Evolutionary conservation across 169 alveolate genomes (phyloP), one percentile per base, ranked within the genome.

Genomic region (Ichthyophthirius multifiliis): DNA sequence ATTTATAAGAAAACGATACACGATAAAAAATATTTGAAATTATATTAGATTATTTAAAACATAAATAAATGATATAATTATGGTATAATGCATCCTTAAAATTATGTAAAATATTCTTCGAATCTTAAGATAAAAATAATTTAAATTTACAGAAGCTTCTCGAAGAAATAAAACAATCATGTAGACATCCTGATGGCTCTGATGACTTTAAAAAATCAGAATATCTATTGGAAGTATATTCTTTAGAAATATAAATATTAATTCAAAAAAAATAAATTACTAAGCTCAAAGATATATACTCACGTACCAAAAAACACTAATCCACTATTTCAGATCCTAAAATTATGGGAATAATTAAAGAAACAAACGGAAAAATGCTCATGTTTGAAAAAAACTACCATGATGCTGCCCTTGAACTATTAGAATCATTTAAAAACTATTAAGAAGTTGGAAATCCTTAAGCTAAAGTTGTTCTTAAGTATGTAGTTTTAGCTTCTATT

Each of bases 281-380:
- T 39, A 71, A 92, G 30, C 64, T 91, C 80, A 86, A 86, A 82
- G 86, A 47, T 30, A 84, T 91, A 76, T 91, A 91, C 89, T 89
- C 92, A 5, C 67, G 88, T 76, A 91, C 96, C 39, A 67, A 74
- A 55, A 86, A 82, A 41, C 90, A 88, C 9, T 84, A 86, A 13
- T 67, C 93, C 23, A 90, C 90, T n/a, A 91, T 91, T 43, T 90
- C 88, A 27, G 94, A 91, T 30, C 96, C 96, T 13, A 85, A 93
- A 27, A 89, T 89, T 18, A 75, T 84, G 45, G 96, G 92, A 0
- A 88, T 91, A 63, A 88, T 91, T 43, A 87, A 90, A 20, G 96
- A 91, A 67, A 74, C 89, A 64, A 93, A 94, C 2, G 96, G 96
- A 30, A 86, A 83, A 64, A 85, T 89, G 92, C 83, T 76, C 63